These are phyloP conservation scores for Epipyxis sp. DNA, from an alignment of 108 stramenopile species.

Conservation along the genomic window DNA sequence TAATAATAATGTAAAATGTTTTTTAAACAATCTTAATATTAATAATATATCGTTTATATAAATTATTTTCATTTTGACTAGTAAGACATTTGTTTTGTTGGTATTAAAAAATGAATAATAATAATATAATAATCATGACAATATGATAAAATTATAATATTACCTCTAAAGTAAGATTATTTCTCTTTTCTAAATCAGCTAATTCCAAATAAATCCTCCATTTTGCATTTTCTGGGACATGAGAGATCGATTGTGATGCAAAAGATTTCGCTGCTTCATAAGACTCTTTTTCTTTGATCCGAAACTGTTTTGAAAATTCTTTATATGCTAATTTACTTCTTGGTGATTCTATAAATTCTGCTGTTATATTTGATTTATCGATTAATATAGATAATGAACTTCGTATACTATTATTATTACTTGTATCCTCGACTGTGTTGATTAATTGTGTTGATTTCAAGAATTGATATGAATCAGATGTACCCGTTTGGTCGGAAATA, in stretches of 20 bases:
- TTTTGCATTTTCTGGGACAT: slow-evolving; percentile 45
- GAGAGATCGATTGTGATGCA: not conserved
- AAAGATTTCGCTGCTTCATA: not conserved
- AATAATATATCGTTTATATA: no score
- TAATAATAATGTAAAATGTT: not conserved
- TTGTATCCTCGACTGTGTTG: no score
- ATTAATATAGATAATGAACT: no score
- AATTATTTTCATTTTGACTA: no score
- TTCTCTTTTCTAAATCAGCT: slow-evolving; percentile 55
- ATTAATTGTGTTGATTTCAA: no score
- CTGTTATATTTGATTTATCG: no score
- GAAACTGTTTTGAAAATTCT: not conserved
- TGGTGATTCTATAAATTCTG: not conserved
- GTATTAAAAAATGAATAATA: not conserved
- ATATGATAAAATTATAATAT: no score
- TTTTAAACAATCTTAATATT: not conserved
- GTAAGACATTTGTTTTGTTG: no score
- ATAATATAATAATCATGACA: slow-evolving; percentile 59
- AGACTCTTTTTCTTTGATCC: not conserved
- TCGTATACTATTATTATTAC: no score
- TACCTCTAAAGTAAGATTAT: slow-evolving; percentile 61
- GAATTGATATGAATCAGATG: no score
- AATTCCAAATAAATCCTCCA: slow-evolving; percentile 55
- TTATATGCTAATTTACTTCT: not conserved
- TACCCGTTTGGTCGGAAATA: no score